Base-by-base conservation (phyloP, 2,329 filamentous ascomycete genomes). In the Fusarium continuum region DNA sequence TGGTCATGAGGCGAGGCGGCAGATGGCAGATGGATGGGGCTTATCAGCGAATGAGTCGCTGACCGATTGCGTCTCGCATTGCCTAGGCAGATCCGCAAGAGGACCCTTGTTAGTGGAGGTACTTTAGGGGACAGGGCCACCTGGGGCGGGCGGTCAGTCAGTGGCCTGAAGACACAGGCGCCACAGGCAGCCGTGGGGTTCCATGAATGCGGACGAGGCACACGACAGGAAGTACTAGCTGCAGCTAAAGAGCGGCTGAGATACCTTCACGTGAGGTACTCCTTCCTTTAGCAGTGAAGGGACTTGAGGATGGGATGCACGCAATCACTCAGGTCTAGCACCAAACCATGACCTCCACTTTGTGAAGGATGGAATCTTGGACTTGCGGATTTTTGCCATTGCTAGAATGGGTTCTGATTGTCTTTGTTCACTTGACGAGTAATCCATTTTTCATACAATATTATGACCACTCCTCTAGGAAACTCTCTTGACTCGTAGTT, bases 1-100 rank as follows among this genome's bases (percentile, higher is more conserved):
- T 47, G 69, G 69, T 71, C 68, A 71, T 71, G 68, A 71, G 69
- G 68, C 67, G 55, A 67, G 63, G 55, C 59, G 56, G 55, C 61
- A 66, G 52, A 67, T 56, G 65, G 65, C 52, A 64, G 51, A 67
- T 50, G 55, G 52, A 68, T 51, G 64, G 68, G 68, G 64, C 68
- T 69, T 70, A 70, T 70, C 68, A 62, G 51, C 56, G 65, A 55
- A 49, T 70, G 67, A 58, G 60, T 65, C 63, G 65, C 67, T 70
- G 68, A 69, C 68, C 59, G 67, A 67, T 55, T 61, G 63, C 47
- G 66, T 62, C 60, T 54, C 59, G 62, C 53, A 61, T 51, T 43
- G 31, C 52, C 53, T 38, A 70, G 65, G 60, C 61, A 70, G 67
- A 64, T 67, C 63, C 55, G 55, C 65, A 59, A 50, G 46, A 51